Conservation (phyloP, 805 yeast genomes). For the Starmera amethionina region DNA sequence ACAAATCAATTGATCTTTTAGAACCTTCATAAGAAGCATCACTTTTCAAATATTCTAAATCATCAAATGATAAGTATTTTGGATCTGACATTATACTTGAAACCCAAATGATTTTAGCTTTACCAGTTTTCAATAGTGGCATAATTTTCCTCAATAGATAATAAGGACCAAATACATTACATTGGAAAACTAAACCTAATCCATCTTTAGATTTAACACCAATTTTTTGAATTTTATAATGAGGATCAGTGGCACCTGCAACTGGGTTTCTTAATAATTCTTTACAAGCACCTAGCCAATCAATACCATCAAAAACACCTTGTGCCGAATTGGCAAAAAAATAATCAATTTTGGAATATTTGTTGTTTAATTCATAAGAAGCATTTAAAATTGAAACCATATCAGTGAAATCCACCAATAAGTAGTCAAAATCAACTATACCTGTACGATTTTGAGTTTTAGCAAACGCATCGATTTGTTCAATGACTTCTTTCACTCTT, state of each 20-base stretch:
- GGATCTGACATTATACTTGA: conserved; percentile 78
- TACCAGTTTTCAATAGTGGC: conserved; percentile 39
- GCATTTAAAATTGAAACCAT: conserved; percentile 82
- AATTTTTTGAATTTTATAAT: conserved; percentile 70
- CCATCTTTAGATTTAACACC: conserved; percentile 75
- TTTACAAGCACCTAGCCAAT: conserved; percentile 70
- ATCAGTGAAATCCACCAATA: conserved; percentile 80
- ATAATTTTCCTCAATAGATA: conserved; percentile 62
- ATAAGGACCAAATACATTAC: conserved; percentile 95
- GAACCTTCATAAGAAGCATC: conserved; percentile 84
- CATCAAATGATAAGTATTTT: conserved; percentile 60
- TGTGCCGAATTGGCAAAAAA: conserved; percentile 85
- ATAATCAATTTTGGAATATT: conserved; percentile 63
- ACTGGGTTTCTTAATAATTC: conserved; percentile 61
- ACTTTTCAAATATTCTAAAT: conserved; percentile 58
- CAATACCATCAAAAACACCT: conserved; percentile 77
- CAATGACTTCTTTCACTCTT: conserved; percentile 68
- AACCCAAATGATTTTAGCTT: conserved; percentile 75
- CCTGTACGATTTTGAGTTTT: conserved; percentile 36
- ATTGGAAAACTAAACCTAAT: conserved; percentile 84
- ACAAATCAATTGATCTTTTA: conserved; percentile 73
- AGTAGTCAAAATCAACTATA: conserved; percentile 73
- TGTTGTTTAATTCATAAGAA: conserved; percentile 53
- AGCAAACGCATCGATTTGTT: conserved; percentile 38
- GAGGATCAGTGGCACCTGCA: conserved; percentile 80